phyloP scores from a whole-genome alignment of 345 rosid species.

The Euphorbia peplus region DNA sequence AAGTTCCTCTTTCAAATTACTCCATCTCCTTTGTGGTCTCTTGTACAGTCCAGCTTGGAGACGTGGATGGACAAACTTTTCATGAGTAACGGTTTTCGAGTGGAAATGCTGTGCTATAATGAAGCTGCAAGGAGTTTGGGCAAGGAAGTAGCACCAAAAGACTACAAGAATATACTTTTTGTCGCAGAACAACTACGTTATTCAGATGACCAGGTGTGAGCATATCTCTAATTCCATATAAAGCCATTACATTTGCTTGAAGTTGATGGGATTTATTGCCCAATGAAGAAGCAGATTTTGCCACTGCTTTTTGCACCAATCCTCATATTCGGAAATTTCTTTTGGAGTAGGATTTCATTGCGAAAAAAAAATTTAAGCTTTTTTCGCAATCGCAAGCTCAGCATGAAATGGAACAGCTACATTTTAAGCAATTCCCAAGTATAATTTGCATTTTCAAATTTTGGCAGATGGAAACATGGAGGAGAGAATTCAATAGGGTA shows the following conservation, averaged over 20 bases:
- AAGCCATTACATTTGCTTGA: slow-evolving; percentile 4
- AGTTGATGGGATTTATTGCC: neutral
- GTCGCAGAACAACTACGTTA: slow-evolving; percentile 70
- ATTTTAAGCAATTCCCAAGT: neutral
- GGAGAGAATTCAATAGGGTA: slow-evolving; percentile 60
- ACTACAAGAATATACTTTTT: slow-evolving; percentile 49
- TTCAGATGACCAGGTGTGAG: slow-evolving; percentile 82
- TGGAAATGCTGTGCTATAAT: slow-evolving; percentile 42
- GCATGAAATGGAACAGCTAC: neutral
- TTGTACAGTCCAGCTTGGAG: slow-evolving; percentile 44
- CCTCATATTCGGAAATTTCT: neutral
- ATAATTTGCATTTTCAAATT: slow-evolving; percentile 3
- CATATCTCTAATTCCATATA: slow-evolving; percentile 13
- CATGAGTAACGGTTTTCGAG: slow-evolving; percentile 64
- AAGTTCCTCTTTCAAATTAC: neutral
- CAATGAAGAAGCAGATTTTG: neutral
- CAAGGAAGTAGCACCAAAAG: slow-evolving; percentile 38
- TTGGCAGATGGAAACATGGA: slow-evolving; percentile 76
- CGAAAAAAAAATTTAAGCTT: neutral
- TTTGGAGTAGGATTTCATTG: neutral
- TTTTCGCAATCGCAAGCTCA: neutral
- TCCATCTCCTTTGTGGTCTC: slow-evolving; percentile 4
- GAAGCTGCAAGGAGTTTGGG: slow-evolving; percentile 58
- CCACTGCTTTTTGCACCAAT: neutral
- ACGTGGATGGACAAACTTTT: slow-evolving; percentile 64